phyloP scores from a whole-genome alignment of 2,329 filamentous ascomycete genomes.

The Ophiostoma quercus region DNA sequence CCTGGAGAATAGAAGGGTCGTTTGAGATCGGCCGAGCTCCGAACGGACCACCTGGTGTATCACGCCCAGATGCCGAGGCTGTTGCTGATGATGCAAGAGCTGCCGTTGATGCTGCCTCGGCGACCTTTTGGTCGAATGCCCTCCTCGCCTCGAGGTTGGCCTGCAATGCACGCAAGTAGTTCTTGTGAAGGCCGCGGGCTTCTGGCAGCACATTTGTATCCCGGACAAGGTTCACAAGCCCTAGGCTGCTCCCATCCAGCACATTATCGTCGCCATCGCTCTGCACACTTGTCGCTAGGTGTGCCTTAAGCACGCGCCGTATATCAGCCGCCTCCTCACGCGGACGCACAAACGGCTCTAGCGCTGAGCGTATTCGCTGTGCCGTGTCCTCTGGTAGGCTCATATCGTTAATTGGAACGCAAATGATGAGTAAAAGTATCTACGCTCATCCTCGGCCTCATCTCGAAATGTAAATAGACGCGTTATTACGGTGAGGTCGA shows the following conservation, averaged over 20 bases:
- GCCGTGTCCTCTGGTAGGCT: constrained; percentile 23
- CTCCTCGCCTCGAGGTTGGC: constrained; percentile 48
- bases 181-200: constrained; percentile 46
- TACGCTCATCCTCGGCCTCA: background rate
- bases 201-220: constrained; percentile 35
- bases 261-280: constrained; percentile 29
- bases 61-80: background rate
- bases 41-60: background rate
- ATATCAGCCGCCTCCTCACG: constrained; percentile 55
- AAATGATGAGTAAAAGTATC: background rate
- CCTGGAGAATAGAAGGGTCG: constrained; percentile 37
- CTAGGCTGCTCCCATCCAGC: constrained; percentile 33
- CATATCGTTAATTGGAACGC: constrained; percentile 15
- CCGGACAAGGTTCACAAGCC: constrained; percentile 42
- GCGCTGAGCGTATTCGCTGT: constrained; percentile 29
- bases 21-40: background rate
- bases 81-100: constrained; percentile 18
- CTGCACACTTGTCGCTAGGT: constrained; percentile 47
- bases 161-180: constrained; percentile 51
- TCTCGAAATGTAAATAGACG: constrained; percentile 9
- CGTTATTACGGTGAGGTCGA: constrained; percentile 17
- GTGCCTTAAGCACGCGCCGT: constrained; percentile 49
- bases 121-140: constrained; percentile 34
- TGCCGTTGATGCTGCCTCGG: constrained; percentile 23
- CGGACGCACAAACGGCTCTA: constrained; percentile 51